These are phyloP conservation scores for Cladosporium sp. DNA, from an alignment of 2,329 filamentous ascomycete genomes.

Conservation along the genomic window DNA sequence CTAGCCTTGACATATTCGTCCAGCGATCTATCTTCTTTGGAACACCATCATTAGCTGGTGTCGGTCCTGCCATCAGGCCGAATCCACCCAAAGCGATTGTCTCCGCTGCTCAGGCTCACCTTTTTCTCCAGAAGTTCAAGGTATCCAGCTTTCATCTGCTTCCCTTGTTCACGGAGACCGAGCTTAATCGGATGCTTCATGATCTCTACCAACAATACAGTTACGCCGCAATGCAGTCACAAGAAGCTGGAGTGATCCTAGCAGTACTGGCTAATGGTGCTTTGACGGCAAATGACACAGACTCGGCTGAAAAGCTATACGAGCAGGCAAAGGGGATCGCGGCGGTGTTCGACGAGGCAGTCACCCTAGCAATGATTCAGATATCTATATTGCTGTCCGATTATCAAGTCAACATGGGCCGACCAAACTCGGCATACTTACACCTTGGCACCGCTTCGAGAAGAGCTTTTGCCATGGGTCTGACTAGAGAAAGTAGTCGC, in stretches of 20 bases:
- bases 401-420: conserved; percentile 29
- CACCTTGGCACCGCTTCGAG: conserved; percentile 27
- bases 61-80: not conserved
- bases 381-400: conserved; percentile 26
- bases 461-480: conserved; percentile 29
- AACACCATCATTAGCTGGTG: conserved; percentile 22
- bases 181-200: conserved; percentile 1
- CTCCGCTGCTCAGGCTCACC: not conserved
- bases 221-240: not conserved
- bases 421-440: conserved; percentile 29
- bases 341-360: conserved; percentile 26
- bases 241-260: conserved; percentile 19
- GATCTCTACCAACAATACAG: not conserved
- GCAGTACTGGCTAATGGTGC: conserved; percentile 28
- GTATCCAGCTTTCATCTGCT: not conserved
- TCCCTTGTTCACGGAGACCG: conserved; percentile 4
- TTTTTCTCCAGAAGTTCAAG: conserved; percentile 1
- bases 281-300: conserved; percentile 22
- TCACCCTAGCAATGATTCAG: conserved; percentile 32
- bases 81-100: not conserved
- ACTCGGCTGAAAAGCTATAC: conserved; percentile 25
- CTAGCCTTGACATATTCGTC: conserved; percentile 29
- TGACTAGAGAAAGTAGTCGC: conserved; percentile 22
- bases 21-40: conserved; percentile 32
- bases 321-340: conserved; percentile 26